Base-by-base conservation (phyloP, 768 basidiomycete genomes). In the Suillus spraguei region DNA sequence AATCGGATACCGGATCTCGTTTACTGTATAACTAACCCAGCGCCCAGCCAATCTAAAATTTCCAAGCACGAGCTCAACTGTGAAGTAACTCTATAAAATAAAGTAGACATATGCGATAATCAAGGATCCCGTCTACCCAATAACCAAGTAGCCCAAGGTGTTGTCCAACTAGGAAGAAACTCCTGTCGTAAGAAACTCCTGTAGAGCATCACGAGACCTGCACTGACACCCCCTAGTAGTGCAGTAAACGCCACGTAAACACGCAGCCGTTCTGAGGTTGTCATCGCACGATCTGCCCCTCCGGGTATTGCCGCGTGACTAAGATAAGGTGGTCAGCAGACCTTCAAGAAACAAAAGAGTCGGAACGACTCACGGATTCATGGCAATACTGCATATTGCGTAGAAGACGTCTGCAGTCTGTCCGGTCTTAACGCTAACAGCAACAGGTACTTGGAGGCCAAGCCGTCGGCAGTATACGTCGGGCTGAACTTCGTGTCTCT, bases 401-500 rank as follows among this genome's bases (percentile, higher is more conserved):
- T 94, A 89, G 81, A 93, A 96, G 22, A 96, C 88, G 71, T 94
- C 92, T 33, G 92, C 93, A 13, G 83, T 88, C 73, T 94, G 91
- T 53, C 87, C 91, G 4, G 88, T 88, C 76, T 90, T 91, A 50
- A 96, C 89, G 74, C 94, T 96, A 35, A 99, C 94, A 3, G 97
- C 89, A 52, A 99, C 94, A 33, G 97, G 97, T 5, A 97, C 94
- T 66, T 91, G 93, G n/a, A 99, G 81, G 10, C 88, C 87, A 59
- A 98, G 77, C 64, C 94, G 83, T 72, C 95, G 82, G 74, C 95
- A 97, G 72, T 99, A 99, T 14, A 96, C 94, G 72, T 99, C 97
- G 42, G 97, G 97, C 72, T 99, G 97, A 24, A 99, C 96, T 80
- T 99, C 97, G 74, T 98, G 97, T 73, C 97, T 83, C 91, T 97